Evolutionary conservation across 2,329 filamentous ascomycete species (phyloP), one percentile per base, ranked within the genome.

Genomic region (Fusarium secorum): DNA sequence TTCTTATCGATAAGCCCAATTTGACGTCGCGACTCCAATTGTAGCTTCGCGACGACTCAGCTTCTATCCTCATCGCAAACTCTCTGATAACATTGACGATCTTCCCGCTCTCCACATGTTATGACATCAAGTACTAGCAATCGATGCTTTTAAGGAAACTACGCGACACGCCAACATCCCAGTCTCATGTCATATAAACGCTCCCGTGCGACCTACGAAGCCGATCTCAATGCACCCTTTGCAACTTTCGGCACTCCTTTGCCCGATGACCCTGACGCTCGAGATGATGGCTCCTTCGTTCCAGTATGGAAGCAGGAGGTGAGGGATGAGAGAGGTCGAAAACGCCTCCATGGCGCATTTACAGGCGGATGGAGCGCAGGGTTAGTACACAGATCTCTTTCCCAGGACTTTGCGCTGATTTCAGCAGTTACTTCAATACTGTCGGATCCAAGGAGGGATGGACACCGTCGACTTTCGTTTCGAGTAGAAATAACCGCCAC

Each of bases 231-330:
- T 80, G 90, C 93, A 18, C 91, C 93, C 2, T 97, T 90, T 80
- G 92, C 91, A 60, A 78, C 91, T 61, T 97, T 92, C 79, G 96
- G 96, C 78, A 97, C 94, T 5, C 91, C 95, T 13, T 86, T 99
- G 20, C 94, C 94, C 2, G 89, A 93, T 66, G 93, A 97, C 76
- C 86, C 91, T 52, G 88, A 93, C 24, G 86, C 88, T 39, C 91
- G 94, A 75, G 95, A 98, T 80, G 93, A 98, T 83, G 95, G 95
- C 68, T 94, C 93, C 42, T 98, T 95, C 78, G 89, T 97, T 20
- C 96, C 96, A 0, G 83, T 97, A n/a, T 98, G 96, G 94, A 97
- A 98, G 83, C 96, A 99, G 84, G 95, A 98, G 79, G 95, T 97
- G 79, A 93, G 92, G 64, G 96, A 99, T 81, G 96, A 98, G 78